Conservation (phyloP, 495 filamentous ascomycete genomes). For the Hypoxylon trugodes region DNA sequence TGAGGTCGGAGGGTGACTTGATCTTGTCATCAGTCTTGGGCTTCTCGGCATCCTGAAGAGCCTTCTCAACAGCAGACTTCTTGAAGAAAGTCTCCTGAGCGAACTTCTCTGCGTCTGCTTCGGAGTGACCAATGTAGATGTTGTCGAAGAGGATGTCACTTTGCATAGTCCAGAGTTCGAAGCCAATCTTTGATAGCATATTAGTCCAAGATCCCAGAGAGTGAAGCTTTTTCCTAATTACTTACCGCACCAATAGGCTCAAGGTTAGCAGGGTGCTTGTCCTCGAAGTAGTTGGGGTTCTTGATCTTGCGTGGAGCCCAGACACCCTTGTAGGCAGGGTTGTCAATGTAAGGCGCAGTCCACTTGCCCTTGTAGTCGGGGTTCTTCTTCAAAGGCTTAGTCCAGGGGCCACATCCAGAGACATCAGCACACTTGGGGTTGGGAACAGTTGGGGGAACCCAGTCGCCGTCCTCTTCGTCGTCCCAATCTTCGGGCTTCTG, state of each 20-base stretch:
- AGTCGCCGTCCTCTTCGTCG: constrained; percentile 99
- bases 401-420: constrained; percentile 95
- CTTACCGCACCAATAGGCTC: constrained; percentile 97
- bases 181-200: constrained; percentile 73
- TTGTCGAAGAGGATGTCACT: constrained; percentile 99
- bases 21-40: constrained; percentile 76
- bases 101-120: constrained; percentile 90
- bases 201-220: constrained; percentile 19
- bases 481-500: constrained; percentile 99
- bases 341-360: constrained; percentile 92
- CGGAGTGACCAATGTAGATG: constrained; percentile 99
- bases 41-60: constrained; percentile 81
- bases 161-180: constrained; percentile 99
- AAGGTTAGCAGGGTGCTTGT: constrained; percentile 95
- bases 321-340: constrained; percentile 96
- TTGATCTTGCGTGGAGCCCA: constrained; percentile 96
- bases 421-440: constrained; percentile 96
- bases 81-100: constrained; percentile 91
- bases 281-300: constrained; percentile 97
- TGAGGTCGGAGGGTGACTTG: constrained; percentile 74
- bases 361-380: constrained; percentile 99
- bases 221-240: constrained; percentile 29
- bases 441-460: constrained; percentile 89
- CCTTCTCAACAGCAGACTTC: constrained; percentile 87
- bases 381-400: constrained; percentile 92